Conservation (phyloP, 2,329 filamentous ascomycete species). For the Zymoseptoria crescenta region DNA sequence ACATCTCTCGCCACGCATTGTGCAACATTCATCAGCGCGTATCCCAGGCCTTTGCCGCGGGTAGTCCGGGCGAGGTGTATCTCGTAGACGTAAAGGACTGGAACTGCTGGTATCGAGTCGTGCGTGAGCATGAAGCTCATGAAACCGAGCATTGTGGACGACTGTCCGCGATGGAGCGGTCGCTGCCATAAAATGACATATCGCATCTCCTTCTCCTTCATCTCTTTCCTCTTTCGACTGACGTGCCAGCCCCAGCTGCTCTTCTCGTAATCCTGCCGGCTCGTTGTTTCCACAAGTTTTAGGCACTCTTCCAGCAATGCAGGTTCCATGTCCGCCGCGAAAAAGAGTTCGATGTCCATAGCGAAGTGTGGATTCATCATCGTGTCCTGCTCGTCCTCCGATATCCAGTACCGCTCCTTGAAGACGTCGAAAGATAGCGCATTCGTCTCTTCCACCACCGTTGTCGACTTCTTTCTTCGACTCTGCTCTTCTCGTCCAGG, state of each 20-base stretch:
- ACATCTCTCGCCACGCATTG: constrained; percentile 48
- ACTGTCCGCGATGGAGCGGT: not conserved
- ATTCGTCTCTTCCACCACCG: constrained; percentile 12
- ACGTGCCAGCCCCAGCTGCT: constrained; percentile 59
- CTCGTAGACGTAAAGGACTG: constrained; percentile 72
- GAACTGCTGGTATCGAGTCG: constrained; percentile 50
- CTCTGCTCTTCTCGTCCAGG: not conserved
- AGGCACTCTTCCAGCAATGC: constrained; percentile 42
- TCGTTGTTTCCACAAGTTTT: constrained; percentile 55
- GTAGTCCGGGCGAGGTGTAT: constrained; percentile 56
- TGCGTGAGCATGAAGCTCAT: constrained; percentile 64
- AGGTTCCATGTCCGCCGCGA: not conserved
- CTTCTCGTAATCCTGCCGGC: constrained; percentile 53
- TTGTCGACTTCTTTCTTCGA: not conserved
- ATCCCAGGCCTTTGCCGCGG: constrained; percentile 56
- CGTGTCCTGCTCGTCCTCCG: not conserved
- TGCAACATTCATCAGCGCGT: constrained; percentile 50
- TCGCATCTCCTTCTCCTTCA: constrained; percentile 58
- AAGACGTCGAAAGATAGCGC: constrained; percentile 9
- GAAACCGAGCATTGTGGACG: constrained; percentile 31
- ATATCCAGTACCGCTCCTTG: constrained; percentile 5
- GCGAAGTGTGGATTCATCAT: not conserved
- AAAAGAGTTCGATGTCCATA: not conserved
- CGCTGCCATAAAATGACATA: constrained; percentile 52
- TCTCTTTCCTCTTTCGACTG: constrained; percentile 55